Conservation (phyloP, 805 yeast genomes). For the Teunomyces stri region DNA sequence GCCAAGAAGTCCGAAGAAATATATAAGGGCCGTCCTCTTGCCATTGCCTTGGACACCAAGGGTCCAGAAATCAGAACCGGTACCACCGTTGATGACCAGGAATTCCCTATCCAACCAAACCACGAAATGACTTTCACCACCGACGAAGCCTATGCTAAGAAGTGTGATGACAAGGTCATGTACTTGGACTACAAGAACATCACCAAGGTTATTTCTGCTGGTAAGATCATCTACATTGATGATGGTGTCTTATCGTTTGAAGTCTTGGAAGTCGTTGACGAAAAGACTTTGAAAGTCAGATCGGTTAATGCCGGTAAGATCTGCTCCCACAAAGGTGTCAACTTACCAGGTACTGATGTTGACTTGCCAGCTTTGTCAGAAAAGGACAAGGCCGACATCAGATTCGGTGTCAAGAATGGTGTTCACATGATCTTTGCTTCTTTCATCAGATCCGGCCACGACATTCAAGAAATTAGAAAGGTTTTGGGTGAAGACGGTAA, state of each 20-base stretch:
- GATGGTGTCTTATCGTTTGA: constrained; percentile 97
- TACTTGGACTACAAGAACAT: constrained; percentile 93
- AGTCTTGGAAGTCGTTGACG: constrained; percentile 81
- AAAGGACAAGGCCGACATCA: constrained; percentile 90
- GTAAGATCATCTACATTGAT: constrained; percentile 91
- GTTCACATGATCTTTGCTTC: constrained; percentile 99
- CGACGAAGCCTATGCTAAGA: constrained; percentile 70
- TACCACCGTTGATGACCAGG: constrained; percentile 75
- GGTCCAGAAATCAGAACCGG: constrained; percentile 99
- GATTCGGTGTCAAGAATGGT: constrained; percentile 94
- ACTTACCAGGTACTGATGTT: constrained; percentile 98
- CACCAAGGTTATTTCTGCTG: constrained; percentile 85
- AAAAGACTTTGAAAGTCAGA: constrained; percentile 75
- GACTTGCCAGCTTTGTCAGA: constrained; percentile 97
- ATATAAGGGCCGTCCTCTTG: constrained; percentile 94
- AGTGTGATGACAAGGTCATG: constrained; percentile 79
- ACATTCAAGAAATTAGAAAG: constrained; percentile 84
- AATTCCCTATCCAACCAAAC: constrained; percentile 78
- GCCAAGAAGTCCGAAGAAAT: constrained; percentile 90
- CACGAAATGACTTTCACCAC: constrained; percentile 95
- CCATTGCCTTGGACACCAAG: constrained; percentile 97
- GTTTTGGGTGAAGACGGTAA: constrained; percentile 97
- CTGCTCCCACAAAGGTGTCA: constrained; percentile 98
- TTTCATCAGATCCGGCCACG: constrained; percentile 92
- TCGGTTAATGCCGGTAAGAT: constrained; percentile 94